Evolutionary conservation across 1,284 basidiomycete species (phyloP), one percentile per base, ranked within the genome.

Genomic region (Cystobasidium pallidum): DNA sequence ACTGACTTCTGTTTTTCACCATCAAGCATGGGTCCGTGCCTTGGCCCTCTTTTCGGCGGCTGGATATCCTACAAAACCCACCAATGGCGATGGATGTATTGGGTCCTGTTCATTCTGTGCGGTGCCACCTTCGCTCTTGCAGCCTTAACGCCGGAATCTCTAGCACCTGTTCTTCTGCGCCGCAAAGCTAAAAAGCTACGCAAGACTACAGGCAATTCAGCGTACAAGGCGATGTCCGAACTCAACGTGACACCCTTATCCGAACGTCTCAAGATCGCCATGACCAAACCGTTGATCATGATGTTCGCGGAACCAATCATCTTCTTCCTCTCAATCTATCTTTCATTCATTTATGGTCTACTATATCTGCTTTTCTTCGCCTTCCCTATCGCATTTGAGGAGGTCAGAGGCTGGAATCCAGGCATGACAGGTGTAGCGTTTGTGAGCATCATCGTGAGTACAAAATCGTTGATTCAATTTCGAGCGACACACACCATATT

Each of bases 61-160:
- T 82, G 78, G 54, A 57, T 57, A 77, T 82, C 84, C 58, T 74
- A 77, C 49, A 77, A 79, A 55, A 78, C 78, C 4, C 72, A 74
- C n/a, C 85, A 86, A 17, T 91, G 88, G 88, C 83, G 86, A 36
- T 88, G 88, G 81, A 86, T 88, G 61, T 89, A 90, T 80, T 88
- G 88, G 86, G 82, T 89, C 63, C 86, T 88, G 83, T 84, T 88
- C 77, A 84, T 85, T 84, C 43, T 59, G 26, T 58, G 47, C 36
- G 66, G 47, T 28, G 19, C 61, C 21, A n/a, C 52, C 54, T 58
- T 28, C 13, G 21, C 34, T 15, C 24, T 81, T 30, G 72, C 81
- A 73, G 75, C 78, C 28, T 21, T 57, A n/a, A 34, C 54, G 3
- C 77, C 80, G n/a, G 83, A 83, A 76, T 82, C 81, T 86, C 89